phyloP scores from a whole-genome alignment of 2,329 filamentous ascomycete species.

The Fusarium sp. region DNA sequence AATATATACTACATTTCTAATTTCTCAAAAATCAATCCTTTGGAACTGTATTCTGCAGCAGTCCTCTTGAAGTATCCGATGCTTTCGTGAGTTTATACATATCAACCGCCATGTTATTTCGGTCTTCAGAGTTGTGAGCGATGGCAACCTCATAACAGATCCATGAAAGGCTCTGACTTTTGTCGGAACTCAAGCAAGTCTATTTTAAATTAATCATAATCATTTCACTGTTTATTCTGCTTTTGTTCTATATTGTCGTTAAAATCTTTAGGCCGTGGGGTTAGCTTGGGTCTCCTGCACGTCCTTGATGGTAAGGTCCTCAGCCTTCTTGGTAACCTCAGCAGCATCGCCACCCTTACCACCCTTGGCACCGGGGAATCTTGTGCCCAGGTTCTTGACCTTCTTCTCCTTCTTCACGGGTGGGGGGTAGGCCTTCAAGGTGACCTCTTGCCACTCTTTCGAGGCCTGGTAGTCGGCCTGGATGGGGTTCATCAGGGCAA shows the following conservation, averaged over 20 bases:
- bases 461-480: conserved; percentile 76
- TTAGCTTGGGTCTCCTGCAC: conserved; percentile 21
- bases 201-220: not conserved
- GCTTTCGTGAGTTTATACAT: not conserved
- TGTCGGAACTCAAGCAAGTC: not conserved
- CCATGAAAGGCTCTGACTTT: not conserved
- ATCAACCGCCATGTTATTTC: not conserved
- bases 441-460: conserved; percentile 78
- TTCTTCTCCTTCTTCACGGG: conserved; percentile 78
- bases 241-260: conserved; percentile 5
- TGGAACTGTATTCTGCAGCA: not conserved
- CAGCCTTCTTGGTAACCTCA: conserved; percentile 27
- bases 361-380: conserved; percentile 63
- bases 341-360: conserved; percentile 16
- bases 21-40: not conserved
- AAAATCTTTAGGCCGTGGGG: conserved; percentile 14
- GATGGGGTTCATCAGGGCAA: conserved; percentile 81
- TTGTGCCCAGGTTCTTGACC: conserved; percentile 79
- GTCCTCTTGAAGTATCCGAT: not conserved
- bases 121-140: not conserved
- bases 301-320: conserved; percentile 31
- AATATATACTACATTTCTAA: not conserved
- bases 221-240: conserved; percentile 3
- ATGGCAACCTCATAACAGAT: not conserved
- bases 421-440: conserved; percentile 84